Percentiles rank a stretch among this genome's conserved stretches.
Conservation (phyloP, 306 rosid species). For the Macrotyloma uniflorum region DNA sequence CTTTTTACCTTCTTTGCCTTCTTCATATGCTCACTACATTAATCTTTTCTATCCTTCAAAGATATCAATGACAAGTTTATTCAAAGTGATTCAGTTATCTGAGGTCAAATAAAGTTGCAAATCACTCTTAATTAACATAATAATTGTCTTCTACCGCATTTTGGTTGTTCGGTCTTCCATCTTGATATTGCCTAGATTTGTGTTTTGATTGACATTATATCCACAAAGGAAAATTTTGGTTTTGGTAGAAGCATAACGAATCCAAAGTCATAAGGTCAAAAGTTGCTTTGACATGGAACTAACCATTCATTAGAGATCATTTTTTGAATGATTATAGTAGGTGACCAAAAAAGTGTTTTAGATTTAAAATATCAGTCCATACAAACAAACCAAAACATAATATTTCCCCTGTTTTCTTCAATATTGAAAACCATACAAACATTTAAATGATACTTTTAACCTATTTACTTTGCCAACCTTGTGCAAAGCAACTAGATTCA, state of each 20-base stretch:
- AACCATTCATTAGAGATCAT: constrained; percentile 31
- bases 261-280: constrained; percentile 60
- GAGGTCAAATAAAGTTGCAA: not conserved
- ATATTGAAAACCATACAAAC: constrained; percentile 24
- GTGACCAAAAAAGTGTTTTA: constrained; percentile 58
- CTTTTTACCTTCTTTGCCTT: not conserved
- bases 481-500: constrained; percentile 42
- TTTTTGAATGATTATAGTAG: constrained; percentile 47
- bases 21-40: not conserved
- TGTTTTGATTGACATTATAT: constrained; percentile 7
- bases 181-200: constrained; percentile 32
- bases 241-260: constrained; percentile 30
- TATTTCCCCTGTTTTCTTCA: constrained; percentile 3
- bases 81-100: not conserved
- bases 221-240: constrained; percentile 18
- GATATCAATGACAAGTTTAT: not conserved
- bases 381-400: constrained; percentile 27
- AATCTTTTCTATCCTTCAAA: too few species aligned
- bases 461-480: constrained; percentile 38
- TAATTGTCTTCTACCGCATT: not conserved
- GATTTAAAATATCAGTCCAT: constrained; percentile 27
- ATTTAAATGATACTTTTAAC: constrained; percentile 9
- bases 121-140: not conserved
- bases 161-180: constrained; percentile 25
- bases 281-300: constrained; percentile 52